Evolutionary conservation across 208 protist species (phyloP), one percentile per base, ranked within the genome.

Genomic region (Trypanosoma conorhini): DNA sequence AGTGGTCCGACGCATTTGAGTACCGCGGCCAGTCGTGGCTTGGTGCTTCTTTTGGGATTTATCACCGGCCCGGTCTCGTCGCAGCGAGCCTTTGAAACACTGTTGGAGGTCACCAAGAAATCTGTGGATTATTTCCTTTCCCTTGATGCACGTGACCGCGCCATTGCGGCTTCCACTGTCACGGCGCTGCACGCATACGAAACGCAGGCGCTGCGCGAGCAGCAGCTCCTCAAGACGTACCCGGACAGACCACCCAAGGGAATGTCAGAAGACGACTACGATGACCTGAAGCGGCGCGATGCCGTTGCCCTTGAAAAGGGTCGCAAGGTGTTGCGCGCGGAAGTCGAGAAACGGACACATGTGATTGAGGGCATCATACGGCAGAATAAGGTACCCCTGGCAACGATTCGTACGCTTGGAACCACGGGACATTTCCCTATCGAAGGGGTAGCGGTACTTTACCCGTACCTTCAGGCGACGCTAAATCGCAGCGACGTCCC

Each of bases 141-240:
- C 21, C 75, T 94, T 21, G 79, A 84, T 50, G 63, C 77, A 22
- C 74, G 80, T 61, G 89, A 96, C 67, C 83, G 68, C 28, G 92
- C 92, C 31, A 85, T 96, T 65, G 89, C 92, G 3, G 77, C 84
- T 19, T 79, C 86, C 57, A 79, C 80, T 52, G 28, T 68, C 5
- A 70, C 82, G 13, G 75, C 74, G 38, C 76, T 90, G 67, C 62
- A 70, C 24, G 63, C 65, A 28, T 96, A 89, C 68, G 89, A 94
- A 77, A 81, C 79, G 19, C 15, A n/a, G 38, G 60, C 78, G 28
- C 76, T 96, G 24, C 72, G 78, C 19, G 84, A 85, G 59, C 82
- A 83, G 77, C 83, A 92, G 61, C 78, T 96, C 31, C 77, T 95
- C 38, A 94, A 94, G 77, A 79, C 61, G 31, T 93, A 94, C 81